Base-by-base conservation (phyloP, 176 grass and related monocot species). In the Chrysopogon serrulatus region DNA sequence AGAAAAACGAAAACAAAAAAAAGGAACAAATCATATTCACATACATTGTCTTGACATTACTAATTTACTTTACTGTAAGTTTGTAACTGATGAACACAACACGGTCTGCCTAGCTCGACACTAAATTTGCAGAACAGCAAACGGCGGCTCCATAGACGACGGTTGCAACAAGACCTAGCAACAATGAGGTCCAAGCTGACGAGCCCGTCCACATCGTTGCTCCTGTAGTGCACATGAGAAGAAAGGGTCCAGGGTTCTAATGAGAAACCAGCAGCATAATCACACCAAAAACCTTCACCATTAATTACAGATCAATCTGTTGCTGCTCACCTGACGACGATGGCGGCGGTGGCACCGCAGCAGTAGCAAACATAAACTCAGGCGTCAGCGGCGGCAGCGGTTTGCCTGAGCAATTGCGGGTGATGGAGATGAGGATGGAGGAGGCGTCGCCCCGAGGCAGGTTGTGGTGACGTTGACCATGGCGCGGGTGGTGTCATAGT, bases 331-430 rank as follows among this genome's bases (percentile, higher is more conserved):
- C 79, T 4, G 86, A 87, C 5, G 65, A n/a, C n/a, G n/a, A 32
- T 5, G 73, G 64, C 39, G 71, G 43, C 15, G 62, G 78, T 39
- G 71, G 72, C 51, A 82, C 17, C 17, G 14, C 61, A 3, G 64
- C 23, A 1, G 49, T 31, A 1, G 86, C 83, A 30, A 88, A 88
- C 8, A 65, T 75, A 23, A 78, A 88, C n/a, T 88, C 80, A 5
- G 73, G 86, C 12, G 86, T 88, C 42, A 88, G 33, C 65, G 73
- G 80, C 53, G 73, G 86, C 1, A 88, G 86, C 26, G 73, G 80
- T 18, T 88, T 88, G 33, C 80, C 79, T 88, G 41, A 36, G 74
- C 74, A 88, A 1, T 82, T 65, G 31, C 42, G 33, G 0, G 33
- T 32, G 33, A 88, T 65, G 74, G 26, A 32, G 32, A 57, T 13